Evolutionary conservation across 2,329 filamentous ascomycete genomes (phyloP), one percentile per base, ranked within the genome.

Genomic region (Colletotrichum kahawae): DNA sequence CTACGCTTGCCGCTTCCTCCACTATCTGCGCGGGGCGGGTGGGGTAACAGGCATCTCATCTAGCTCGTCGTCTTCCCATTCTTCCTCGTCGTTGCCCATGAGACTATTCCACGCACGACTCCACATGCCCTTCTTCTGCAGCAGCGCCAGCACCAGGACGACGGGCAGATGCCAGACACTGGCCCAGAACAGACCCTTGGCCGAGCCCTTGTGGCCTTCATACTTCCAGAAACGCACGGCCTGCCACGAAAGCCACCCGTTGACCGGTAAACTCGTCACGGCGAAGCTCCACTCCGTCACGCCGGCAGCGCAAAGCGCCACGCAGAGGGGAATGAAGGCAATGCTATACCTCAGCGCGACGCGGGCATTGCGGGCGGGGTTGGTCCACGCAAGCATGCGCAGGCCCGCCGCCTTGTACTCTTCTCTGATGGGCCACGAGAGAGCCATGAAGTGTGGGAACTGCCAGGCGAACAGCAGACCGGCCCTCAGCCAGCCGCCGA

Each of bases 361-460:
- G 10, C 97, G 92, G 1, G 90, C 93, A 81, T 98, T 98, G 80
- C 93, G 91, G 0, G 93, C 92, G 1, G 96, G 95, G 82, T 98
- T 96, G 7, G 94, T 93, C 93, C 96, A 98, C 63, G 91, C 92
- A 5, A 98, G 88, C 97, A 94, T 94, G 77, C 89, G 88, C 80
- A 93, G 89, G 10, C 92, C 92, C 0, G 91, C 92, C 13, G 87
- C 88, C 78, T 92, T 93, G 88, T 99, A 99, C 83, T 99, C 97
- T 10, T 97, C 93, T 24, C 95, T 90, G 76, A 98, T 98, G 5
- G 91, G 89, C 91, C 96, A 97, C 62, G 94, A 96, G 27, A 99
- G 89, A 1, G 96, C 94, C 90, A 98, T 98, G 87, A 99, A 99
- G 85, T 99, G 97, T 4, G 97, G 95, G 82, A 99, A 98, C 82